phyloP scores from a whole-genome alignment of 768 basidiomycete species.

The Leucogyrophana mollusca region DNA sequence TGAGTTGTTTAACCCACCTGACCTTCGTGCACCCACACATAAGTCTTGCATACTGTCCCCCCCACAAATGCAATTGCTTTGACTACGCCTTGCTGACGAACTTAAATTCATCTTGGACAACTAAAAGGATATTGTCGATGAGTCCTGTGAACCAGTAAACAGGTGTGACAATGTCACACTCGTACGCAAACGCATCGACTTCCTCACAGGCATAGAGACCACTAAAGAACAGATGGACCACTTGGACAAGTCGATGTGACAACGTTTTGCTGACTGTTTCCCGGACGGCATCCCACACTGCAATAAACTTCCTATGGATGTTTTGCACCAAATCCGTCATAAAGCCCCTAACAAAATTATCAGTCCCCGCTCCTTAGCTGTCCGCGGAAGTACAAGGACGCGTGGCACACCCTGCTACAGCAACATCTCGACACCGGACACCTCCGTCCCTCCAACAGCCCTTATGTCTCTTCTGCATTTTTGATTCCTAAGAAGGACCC shows the following conservation, averaged over 20 bases:
- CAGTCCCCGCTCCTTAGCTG: conserved; percentile 21
- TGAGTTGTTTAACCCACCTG: conserved; percentile 11
- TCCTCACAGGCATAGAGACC: not conserved
- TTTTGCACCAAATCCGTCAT: not conserved
- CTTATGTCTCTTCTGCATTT: not conserved
- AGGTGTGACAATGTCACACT: not conserved
- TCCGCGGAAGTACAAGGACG: conserved; percentile 30
- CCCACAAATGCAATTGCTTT: not conserved
- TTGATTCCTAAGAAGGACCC: conserved; percentile 1
- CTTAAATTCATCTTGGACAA: not conserved
- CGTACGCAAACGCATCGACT: not conserved
- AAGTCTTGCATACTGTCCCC: no score
- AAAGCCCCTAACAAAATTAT: conserved; percentile 8
- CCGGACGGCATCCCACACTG: not conserved
- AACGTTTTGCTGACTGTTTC: not conserved
- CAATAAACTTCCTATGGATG: not conserved
- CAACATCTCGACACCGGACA: conserved; percentile 31
- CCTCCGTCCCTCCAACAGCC: conserved; percentile 18
- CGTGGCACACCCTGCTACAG: conserved; percentile 31
- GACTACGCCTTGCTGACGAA: not conserved
- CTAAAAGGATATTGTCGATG: not conserved
- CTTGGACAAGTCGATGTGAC: no score
- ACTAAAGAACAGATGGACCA: not conserved
- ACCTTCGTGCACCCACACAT: no score
- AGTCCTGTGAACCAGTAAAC: not conserved